A percentile compares a stretch with the other conserved stretches of the same genome.
These are phyloP conservation scores for Yamagishiella unicocca DNA, from an alignment of 139 green algal genomes.

Conservation along the genomic window DNA sequence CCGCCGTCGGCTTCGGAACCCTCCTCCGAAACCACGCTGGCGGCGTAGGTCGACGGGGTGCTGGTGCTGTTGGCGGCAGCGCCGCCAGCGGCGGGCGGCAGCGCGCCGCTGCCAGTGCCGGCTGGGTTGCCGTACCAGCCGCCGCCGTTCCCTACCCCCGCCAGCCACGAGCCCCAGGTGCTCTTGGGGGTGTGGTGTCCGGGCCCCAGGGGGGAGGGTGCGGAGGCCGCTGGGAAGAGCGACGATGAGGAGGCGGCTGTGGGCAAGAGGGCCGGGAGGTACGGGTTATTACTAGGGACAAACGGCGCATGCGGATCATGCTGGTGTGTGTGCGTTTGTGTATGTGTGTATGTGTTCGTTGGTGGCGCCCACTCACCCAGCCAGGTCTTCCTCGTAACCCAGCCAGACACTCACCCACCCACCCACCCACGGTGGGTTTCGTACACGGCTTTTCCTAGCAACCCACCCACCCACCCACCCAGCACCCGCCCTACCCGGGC, in stretches of 20 bases:
- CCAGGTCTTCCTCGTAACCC: too few relatives aligned
- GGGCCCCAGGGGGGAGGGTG: background rate
- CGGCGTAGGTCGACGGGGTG: background rate
- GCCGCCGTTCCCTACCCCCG: background rate
- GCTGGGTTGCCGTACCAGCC: background rate
- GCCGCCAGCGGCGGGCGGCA: background rate
- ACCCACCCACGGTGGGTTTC: too few relatives aligned
- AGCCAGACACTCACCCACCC: too few relatives aligned
- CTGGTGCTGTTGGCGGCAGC: background rate
- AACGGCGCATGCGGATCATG: too few relatives aligned
- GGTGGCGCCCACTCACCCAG: too few relatives aligned
- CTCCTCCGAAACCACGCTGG: slow-evolving; percentile 24
- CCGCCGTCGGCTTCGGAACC: background rate
- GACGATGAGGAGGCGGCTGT: background rate
- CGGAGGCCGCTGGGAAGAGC: background rate
- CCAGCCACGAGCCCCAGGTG: slow-evolving; percentile 1
- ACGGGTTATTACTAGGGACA: too few relatives aligned
- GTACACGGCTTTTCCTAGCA: too few relatives aligned
- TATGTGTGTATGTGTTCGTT: too few relatives aligned
- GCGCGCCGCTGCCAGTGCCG: too few relatives aligned
- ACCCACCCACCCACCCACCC: too few relatives aligned
- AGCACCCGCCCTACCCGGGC: too few relatives aligned
- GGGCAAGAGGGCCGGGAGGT: background rate
- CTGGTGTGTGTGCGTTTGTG: too few relatives aligned
- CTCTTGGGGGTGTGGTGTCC: background rate